These are phyloP conservation scores for Eucommia ulmoides DNA, from an alignment of 257 asterid species.

Conservation along the genomic window DNA sequence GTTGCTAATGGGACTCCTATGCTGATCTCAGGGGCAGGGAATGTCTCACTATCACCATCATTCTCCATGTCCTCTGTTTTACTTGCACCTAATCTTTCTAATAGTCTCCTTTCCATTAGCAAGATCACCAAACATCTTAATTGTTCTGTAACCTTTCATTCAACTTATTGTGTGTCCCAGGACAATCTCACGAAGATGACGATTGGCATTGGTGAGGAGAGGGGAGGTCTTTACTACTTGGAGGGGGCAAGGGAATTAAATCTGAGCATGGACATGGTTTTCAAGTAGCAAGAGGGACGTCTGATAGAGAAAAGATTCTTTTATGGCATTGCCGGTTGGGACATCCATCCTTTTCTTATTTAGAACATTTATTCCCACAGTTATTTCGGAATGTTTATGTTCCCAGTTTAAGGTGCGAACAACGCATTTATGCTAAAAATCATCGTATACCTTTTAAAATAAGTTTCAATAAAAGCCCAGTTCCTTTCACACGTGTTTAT, in stretches of 20 bases:
- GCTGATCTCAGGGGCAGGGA: background rate
- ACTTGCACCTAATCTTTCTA: background rate
- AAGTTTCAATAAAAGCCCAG: background rate
- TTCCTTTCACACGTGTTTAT: background rate
- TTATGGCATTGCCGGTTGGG: background rate
- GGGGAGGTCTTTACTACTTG: background rate
- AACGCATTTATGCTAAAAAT: background rate
- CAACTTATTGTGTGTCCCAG: background rate
- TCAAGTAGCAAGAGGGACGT: background rate
- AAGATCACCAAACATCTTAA: background rate
- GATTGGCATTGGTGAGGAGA: background rate
- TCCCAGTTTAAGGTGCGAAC: background rate
- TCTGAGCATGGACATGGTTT: background rate
- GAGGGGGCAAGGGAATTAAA: background rate
- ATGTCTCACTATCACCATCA: background rate
- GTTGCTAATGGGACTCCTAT: background rate
- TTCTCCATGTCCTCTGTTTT: background rate
- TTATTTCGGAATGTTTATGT: background rate
- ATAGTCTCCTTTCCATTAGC: background rate
- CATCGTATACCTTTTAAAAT: background rate
- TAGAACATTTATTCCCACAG: background rate
- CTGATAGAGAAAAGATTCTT: background rate
- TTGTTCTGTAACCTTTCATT: background rate
- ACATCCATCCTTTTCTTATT: background rate
- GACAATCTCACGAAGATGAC: background rate